Evolutionary conservation across 2,329 filamentous ascomycete genomes (phyloP), one percentile per base, ranked within the genome.

Genomic region (Zalaria sp.): DNA sequence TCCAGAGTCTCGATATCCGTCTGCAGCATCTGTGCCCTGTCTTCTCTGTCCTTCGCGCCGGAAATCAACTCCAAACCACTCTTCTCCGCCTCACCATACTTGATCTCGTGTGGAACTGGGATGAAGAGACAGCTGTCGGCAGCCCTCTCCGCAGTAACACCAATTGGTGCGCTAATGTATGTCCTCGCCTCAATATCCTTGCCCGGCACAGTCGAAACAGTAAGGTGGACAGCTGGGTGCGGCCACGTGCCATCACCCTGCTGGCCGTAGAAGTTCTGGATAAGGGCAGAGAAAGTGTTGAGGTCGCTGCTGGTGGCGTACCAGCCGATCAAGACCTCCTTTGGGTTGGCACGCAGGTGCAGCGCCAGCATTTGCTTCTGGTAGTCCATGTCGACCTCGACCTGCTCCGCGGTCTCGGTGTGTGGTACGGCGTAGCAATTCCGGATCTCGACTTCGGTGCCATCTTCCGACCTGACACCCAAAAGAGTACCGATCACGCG

Each of bases 371-470:
- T 98, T 65, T 89, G 88, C 77, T 96, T 96, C 70, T 98, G 91
- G 68, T 96, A 98, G 67, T 98, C 91, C 75, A 98, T 93, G 62
- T 98, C 91, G 50, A 98, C 91, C 67, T 98, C 91, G 57, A 98
- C 91, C 67, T 98, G 91, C 66, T 98, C 91, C 62, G 88, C 83
- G 53, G 89, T 94, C 69, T 98, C 91, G 53, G 89, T 96, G 71
- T 98, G 91, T 52, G 89, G 88, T 58, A 98, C 93, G 53, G 91
- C 91, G 63, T 98, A 98, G 69, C 86, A 89, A 59, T 86, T 93
- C 60, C 86, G 81, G 57, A 98, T 91, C 66, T 93, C 87, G 57
- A 93, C 85, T 65, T 96, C 89, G 60, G 83, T 86, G 64, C 89
- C 91, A 73, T 98, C 91, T 69, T 98, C 91, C 61, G 83, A 91